Evolutionary conservation across 495 filamentous ascomycete genomes (phyloP).

Genomic region (Aspergillus nanangensis): DNA sequence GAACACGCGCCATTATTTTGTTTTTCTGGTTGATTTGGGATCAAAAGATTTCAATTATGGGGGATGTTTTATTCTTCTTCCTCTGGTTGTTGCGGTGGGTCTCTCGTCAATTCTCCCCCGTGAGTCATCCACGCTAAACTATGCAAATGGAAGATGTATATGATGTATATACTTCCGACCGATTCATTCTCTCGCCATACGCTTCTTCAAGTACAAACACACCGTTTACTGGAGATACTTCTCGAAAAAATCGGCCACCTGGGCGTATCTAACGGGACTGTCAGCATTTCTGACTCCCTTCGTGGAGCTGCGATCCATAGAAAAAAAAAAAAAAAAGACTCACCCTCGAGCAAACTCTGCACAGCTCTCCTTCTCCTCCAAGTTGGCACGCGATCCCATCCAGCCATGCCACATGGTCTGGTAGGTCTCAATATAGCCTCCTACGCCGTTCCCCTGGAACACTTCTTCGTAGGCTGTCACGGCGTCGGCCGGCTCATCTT

Average conservation of each 20-base stretch:
- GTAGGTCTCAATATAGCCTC: slow-evolving; percentile 47
- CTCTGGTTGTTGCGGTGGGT: too few species aligned
- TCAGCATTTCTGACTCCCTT: background rate
- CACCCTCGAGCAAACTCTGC: slow-evolving; percentile 52
- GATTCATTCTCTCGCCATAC: too few species aligned
- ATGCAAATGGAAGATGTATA: too few species aligned
- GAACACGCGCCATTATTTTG: too few species aligned
- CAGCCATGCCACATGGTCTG: slow-evolving; percentile 54
- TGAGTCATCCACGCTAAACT: too few species aligned
- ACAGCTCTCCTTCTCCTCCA: slow-evolving; percentile 42
- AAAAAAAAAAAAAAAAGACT: slow-evolving; percentile 16
- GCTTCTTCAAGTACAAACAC: too few species aligned
- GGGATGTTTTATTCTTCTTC: too few species aligned
- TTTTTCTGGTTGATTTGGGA: too few species aligned
- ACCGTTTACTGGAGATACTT: slow-evolving; percentile 23
- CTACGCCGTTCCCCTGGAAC: slow-evolving; percentile 31
- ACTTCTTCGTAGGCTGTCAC: slow-evolving; percentile 35
- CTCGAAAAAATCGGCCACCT: slow-evolving; percentile 42
- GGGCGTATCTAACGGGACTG: slow-evolving; percentile 24
- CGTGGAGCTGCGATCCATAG: background rate
- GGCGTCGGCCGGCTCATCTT: slow-evolving; percentile 43
- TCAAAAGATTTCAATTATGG: too few species aligned
- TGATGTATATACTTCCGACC: too few species aligned
- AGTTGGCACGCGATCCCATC: slow-evolving; percentile 57
- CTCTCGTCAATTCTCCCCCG: too few species aligned